Percentiles rank a stretch among this genome's conserved stretches.
Evolutionary conservation across 2,329 filamentous ascomycete genomes (phyloP).

Genomic region (Exophiala sp.): DNA sequence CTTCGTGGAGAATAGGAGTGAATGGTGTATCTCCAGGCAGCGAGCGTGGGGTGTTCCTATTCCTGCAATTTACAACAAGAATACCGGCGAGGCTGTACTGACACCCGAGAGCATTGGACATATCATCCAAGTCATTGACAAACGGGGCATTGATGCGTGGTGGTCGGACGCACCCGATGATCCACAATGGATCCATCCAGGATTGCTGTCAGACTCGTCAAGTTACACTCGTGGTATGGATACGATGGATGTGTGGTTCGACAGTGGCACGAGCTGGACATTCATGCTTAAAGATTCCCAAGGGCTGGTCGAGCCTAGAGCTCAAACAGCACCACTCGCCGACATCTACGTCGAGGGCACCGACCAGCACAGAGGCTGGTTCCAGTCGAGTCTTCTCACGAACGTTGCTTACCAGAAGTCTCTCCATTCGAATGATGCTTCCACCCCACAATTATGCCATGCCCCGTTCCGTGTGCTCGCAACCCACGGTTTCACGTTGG

Average conservation of each 20-base stretch:
- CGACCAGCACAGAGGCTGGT: constrained; percentile 97
- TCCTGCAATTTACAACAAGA: constrained; percentile 71
- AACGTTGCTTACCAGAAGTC: constrained; percentile 58
- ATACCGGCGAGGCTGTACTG: constrained; percentile 67
- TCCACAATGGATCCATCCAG: constrained; percentile 65
- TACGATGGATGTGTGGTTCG: constrained; percentile 99
- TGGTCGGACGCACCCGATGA: constrained; percentile 79
- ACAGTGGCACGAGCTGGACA: constrained; percentile 92
- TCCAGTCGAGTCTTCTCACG: constrained; percentile 90
- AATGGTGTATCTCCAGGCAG: constrained; percentile 98
- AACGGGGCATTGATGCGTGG: constrained; percentile 85
- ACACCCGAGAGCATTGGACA: constrained; percentile 73
- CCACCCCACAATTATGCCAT: constrained; percentile 30
- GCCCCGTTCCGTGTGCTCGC: constrained; percentile 85
- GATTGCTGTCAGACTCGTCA: constrained; percentile 45
- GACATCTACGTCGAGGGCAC: constrained; percentile 92
- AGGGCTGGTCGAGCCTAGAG: constrained; percentile 31
- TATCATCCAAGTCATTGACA: constrained; percentile 70
- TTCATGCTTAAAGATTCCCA: constrained; percentile 34
- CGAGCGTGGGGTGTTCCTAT: constrained; percentile 96
- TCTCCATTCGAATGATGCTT: constrained; percentile 31
- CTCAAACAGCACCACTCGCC: constrained; percentile 43
- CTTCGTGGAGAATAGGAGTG: constrained; percentile 79
- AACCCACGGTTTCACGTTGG: constrained; percentile 91
- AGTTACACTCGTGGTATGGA: constrained; percentile 65